phyloP scores from a whole-genome alignment of 2,329 filamentous ascomycete species.

The Fusarium oligoseptatum region DNA sequence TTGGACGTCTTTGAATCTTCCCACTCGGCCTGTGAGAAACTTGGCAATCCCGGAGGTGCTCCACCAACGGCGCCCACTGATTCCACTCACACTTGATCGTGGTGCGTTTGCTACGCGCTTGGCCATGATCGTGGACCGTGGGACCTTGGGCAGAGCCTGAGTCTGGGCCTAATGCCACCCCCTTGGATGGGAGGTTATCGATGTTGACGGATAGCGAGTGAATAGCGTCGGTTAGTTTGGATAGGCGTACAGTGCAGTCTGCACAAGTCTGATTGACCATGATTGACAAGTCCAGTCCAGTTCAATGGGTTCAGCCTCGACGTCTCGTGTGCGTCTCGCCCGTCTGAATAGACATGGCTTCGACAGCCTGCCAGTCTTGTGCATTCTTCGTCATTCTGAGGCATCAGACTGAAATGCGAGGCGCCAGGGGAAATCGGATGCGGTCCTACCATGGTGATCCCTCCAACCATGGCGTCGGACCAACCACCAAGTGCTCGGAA shows the following conservation, averaged over 20 bases:
- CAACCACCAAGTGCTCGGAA: slow-evolving; percentile 43
- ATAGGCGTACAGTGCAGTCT: not conserved
- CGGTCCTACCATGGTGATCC: slow-evolving; percentile 37
- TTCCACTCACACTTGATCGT: slow-evolving; percentile 44
- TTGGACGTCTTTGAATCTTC: slow-evolving; percentile 26
- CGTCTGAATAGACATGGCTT: not conserved
- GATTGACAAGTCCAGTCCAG: not conserved
- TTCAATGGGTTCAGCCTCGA: not conserved
- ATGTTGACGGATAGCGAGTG: slow-evolving; percentile 1
- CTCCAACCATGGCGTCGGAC: slow-evolving; percentile 38
- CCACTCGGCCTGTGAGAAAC: slow-evolving; percentile 27
- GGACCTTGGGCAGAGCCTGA: slow-evolving; percentile 18
- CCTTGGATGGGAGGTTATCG: not conserved
- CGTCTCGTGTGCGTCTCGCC: not conserved
- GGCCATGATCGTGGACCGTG: slow-evolving; percentile 28
- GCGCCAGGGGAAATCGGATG: slow-evolving; percentile 35
- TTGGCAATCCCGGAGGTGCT: slow-evolving; percentile 29
- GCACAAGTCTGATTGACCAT: not conserved
- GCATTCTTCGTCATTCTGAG: slow-evolving; percentile 32
- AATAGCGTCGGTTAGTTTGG: not conserved
- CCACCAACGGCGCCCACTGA: slow-evolving; percentile 31
- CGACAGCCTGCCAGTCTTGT: not conserved
- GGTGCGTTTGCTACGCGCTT: slow-evolving; percentile 39
- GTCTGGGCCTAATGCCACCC: slow-evolving; percentile 22
- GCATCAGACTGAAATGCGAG: slow-evolving; percentile 26